phyloP scores from a whole-genome alignment of 106 monocot genomes.

The Agapanthus africanus region DNA sequence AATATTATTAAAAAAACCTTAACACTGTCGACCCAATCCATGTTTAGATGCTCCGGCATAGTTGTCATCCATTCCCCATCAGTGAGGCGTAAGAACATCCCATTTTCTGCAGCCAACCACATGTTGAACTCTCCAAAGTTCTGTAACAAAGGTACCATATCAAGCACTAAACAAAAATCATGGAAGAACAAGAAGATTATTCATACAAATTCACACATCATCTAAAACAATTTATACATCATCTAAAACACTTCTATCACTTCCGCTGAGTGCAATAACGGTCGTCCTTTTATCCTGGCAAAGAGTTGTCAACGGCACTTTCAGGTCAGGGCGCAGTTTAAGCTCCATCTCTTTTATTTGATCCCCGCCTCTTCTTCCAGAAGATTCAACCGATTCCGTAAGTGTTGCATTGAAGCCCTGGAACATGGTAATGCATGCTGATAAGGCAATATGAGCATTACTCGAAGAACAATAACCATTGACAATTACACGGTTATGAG shows the following conservation, averaged over 20 bases:
- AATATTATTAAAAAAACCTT: conserved; percentile 75
- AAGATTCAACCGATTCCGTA: conserved; percentile 78
- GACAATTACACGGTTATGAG: too few relatives aligned
- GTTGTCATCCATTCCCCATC: conserved; percentile 99
- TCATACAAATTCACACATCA: too few relatives aligned
- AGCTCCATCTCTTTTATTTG: conserved; percentile 99
- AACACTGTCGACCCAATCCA: conserved; percentile 99
- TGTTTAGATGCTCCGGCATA: conserved; percentile 98
- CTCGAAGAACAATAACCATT: too few relatives aligned
- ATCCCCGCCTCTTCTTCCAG: conserved; percentile 93
- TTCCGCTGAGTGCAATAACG: conserved; percentile 87
- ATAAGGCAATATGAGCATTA: neutral
- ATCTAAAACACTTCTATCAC: conserved; percentile 89
- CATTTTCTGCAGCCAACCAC: conserved; percentile 99
- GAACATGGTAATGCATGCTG: neutral
- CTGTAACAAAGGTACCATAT: conserved; percentile 45
- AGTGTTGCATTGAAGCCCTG: conserved; percentile 94
- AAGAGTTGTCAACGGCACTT: conserved; percentile 50
- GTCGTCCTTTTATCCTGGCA: conserved; percentile 79
- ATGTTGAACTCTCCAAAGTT: conserved; percentile 94
- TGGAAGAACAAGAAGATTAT: neutral
- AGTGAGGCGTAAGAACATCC: conserved; percentile 90
- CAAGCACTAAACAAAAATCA: too few relatives aligned
- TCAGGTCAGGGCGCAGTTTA: conserved; percentile 85
- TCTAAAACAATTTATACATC: conserved; percentile 58